Conservation (phyloP, 1,284 basidiomycete genomes). For the Marasmius oreades region DNA sequence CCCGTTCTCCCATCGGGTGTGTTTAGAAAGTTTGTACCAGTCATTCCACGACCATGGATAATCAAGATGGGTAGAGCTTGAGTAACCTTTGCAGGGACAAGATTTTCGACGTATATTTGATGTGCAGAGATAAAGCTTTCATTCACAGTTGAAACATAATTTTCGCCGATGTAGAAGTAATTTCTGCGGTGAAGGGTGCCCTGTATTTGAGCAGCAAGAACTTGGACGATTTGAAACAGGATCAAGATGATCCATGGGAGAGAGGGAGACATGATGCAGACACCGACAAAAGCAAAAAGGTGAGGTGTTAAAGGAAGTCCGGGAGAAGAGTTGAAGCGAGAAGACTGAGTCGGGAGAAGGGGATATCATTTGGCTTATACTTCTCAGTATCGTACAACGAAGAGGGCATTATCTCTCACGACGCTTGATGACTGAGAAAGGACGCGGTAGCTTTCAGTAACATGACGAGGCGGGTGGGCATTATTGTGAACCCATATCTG, state of each 20-base stretch:
- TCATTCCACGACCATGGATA: slow-evolving; percentile 47
- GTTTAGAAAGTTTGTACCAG: slow-evolving; percentile 44
- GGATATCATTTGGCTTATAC: too few species aligned
- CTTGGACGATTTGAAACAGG: slow-evolving; percentile 29
- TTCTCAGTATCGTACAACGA: too few species aligned
- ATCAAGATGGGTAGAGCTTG: slow-evolving; percentile 38
- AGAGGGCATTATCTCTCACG: too few species aligned
- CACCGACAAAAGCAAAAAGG: too few species aligned
- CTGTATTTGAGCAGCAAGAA: background rate
- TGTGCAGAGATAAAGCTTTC: slow-evolving; percentile 31
- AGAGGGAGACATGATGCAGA: background rate
- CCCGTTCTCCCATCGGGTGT: slow-evolving; percentile 47
- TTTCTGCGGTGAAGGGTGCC: slow-evolving; percentile 37
- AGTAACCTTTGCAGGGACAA: slow-evolving; percentile 35
- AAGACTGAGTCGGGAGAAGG: too few species aligned
- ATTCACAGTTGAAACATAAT: slow-evolving; percentile 25
- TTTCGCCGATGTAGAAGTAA: slow-evolving; percentile 44
- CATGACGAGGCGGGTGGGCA: too few species aligned
- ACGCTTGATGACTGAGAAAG: too few species aligned
- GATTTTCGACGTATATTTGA: slow-evolving; percentile 47
- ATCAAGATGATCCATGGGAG: slow-evolving; percentile 27
- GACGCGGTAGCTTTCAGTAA: too few species aligned
- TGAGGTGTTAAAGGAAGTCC: too few species aligned
- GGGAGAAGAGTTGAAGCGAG: too few species aligned
- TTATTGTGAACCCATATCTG: too few species aligned